These are phyloP conservation scores for Arctostaphylos glauca DNA, from an alignment of 148 eudicot species.

Conservation along the genomic window DNA sequence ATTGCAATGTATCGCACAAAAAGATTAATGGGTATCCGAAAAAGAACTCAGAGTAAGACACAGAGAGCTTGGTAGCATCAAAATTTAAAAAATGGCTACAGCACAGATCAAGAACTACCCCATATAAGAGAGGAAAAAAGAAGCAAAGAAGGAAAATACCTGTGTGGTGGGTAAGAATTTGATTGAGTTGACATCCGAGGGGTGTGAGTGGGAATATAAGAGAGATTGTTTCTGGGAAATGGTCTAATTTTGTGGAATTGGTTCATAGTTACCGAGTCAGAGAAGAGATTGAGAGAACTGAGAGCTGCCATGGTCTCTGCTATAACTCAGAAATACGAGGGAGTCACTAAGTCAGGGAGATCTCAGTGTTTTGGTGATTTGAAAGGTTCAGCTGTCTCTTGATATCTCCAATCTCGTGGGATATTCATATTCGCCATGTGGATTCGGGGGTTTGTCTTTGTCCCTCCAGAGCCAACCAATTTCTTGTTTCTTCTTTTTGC, in stretches of 20 bases:
- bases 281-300: slow-evolving; percentile 3
- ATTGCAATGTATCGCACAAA: not conserved
- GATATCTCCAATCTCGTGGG: not conserved
- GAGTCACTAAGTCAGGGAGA: not conserved
- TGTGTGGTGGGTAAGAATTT: slow-evolving; percentile 11
- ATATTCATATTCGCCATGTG: not conserved
- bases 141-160: slow-evolving; percentile 2
- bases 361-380: not conserved
- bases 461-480: no score
- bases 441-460: no score
- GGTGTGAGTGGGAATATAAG: not conserved
- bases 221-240: not conserved
- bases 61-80: not conserved
- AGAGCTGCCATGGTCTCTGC: slow-evolving; percentile 3
- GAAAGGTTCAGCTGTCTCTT: not conserved
- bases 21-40: not conserved
- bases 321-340: not conserved
- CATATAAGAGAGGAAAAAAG: not conserved
- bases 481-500: no score
- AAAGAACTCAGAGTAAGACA: not conserved
- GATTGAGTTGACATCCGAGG: slow-evolving; percentile 16
- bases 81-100: not conserved
- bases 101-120: not conserved
- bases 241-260: not conserved
- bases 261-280: not conserved